Evolutionary conservation across 176 grass and related monocot species (phyloP), one percentile per base, ranked within the genome.

Genomic region (Themeda triandra): DNA sequence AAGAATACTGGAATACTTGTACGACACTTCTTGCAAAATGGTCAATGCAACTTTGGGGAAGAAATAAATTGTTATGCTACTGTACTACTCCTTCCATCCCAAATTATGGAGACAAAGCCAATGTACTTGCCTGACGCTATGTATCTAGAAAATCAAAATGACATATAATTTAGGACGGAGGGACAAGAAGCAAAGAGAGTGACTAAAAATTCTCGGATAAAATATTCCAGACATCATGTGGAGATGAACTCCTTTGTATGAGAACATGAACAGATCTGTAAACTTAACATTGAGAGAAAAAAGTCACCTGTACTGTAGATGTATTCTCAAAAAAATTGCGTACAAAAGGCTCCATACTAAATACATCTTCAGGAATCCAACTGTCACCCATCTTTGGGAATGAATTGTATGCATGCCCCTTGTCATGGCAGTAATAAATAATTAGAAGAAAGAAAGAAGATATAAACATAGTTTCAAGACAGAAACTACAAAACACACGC

Each of bases 301-400:
- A 30, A 23, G 19, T 45, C 87, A 99, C 96, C 96, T 99, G 96
- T 19, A 99, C 96, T 1, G 85, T 91, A 33, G 96, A 88, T 64
- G 96, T 92, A 82, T 92, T 99, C 71, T 99, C 96, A 81, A 96
- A 95, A 82, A 99, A 94, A 64, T 99, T 96, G 24, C 83, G 87
- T 63, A 96, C 80, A 17, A 99, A 77, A 80, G 96, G 96, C 45
- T 96, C 88, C 96, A 99, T 96, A 36, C 33, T 83, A 63, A 99
- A 94, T 80, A 99, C 81, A 77, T 90, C 93, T 85, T 99, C 91
- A 49, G 93, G 96, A 83, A 99, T 91, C 96, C 96, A 99, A 62
- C 82, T 89, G 62, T 96, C 96, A 76, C 96, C 96, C 96, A 99
- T 99, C 83, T 99, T 99, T 25, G 96, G 96, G 83, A 99, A 99